These are phyloP conservation scores for Umbelopsis vinacea DNA, from an alignment of 192 early-diverging fungal genomes.

Conservation along the genomic window DNA sequence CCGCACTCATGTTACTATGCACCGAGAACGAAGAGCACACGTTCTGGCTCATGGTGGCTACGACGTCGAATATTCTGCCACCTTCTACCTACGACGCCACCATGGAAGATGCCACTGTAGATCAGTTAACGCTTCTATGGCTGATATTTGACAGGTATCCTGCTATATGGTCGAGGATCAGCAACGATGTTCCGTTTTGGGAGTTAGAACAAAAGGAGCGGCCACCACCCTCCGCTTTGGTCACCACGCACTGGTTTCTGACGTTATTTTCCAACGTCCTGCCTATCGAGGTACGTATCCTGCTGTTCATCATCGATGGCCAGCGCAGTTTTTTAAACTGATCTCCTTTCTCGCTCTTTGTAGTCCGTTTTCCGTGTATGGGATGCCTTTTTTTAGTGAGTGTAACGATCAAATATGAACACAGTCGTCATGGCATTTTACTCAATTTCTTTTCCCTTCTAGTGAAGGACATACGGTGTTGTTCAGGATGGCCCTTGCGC, in stretches of 20 bases:
- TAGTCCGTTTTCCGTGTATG: conserved; percentile 78
- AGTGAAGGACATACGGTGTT: conserved; percentile 72
- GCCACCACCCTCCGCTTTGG: conserved; percentile 67
- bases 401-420: neutral
- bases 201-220: conserved; percentile 51
- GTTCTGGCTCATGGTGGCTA: conserved; percentile 78
- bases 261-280: conserved; percentile 77
- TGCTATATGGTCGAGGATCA: conserved; percentile 45
- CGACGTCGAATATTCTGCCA: conserved; percentile 74
- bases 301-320: too few relatives aligned
- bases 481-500: conserved; percentile 73
- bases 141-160: conserved; percentile 54
- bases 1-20: conserved; percentile 73
- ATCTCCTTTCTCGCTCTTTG: too few relatives aligned
- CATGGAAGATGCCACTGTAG: conserved; percentile 73
- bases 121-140: conserved; percentile 66
- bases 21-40: conserved; percentile 68
- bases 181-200: conserved; percentile 41
- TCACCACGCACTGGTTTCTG: conserved; percentile 83
- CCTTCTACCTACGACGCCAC: conserved; percentile 74
- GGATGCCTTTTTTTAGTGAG: conserved; percentile 80
- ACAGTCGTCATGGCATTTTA: neutral
- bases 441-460: neutral
- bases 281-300: conserved; percentile 64
- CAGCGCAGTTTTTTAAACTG: too few relatives aligned